Conservation (phyloP, 495 filamentous ascomycete genomes). For the Echria macrotheca region DNA sequence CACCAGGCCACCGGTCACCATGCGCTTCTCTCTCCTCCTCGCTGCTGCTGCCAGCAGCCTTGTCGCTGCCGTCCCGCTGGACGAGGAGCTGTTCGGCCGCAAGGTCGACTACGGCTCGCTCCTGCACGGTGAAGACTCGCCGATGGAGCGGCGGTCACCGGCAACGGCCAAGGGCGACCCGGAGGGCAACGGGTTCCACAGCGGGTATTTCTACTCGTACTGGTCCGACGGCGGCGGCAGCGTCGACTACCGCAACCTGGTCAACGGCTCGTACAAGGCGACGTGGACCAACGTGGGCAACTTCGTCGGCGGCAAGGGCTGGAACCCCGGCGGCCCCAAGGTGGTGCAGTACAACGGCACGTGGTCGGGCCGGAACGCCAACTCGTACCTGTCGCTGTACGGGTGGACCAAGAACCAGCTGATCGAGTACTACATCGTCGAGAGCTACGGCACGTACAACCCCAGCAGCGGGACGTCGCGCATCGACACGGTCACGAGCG, state of each 20-base stretch:
- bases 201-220: conserved; percentile 56
- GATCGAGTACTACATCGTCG: conserved; percentile 57
- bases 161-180: neutral
- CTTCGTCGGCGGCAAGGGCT: conserved; percentile 62
- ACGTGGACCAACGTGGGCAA: conserved; percentile 50
- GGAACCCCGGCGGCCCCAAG: conserved; percentile 47
- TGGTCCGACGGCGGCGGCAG: conserved; percentile 53
- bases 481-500: conserved; percentile 51
- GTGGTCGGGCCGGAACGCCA: conserved; percentile 41
- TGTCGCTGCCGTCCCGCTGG: too few relatives aligned
- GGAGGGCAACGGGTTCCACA: conserved; percentile 23
- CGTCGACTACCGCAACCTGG: conserved; percentile 53
- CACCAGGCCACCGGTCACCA: too few relatives aligned
- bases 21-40: too few relatives aligned
- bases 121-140: neutral
- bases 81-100: too few relatives aligned
- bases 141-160: neutral
- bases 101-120: too few relatives aligned
- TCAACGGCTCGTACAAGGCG: conserved; percentile 47
- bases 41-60: too few relatives aligned
- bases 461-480: conserved; percentile 41
- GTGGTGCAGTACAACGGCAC: conserved; percentile 49
- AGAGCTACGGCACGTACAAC: conserved; percentile 44
- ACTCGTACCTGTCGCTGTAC: conserved; percentile 55
- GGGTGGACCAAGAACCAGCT: conserved; percentile 54